These are phyloP conservation scores for Macadamia integrifolia DNA, from an alignment of 164 flowering plant species.

Conservation along the genomic window DNA sequence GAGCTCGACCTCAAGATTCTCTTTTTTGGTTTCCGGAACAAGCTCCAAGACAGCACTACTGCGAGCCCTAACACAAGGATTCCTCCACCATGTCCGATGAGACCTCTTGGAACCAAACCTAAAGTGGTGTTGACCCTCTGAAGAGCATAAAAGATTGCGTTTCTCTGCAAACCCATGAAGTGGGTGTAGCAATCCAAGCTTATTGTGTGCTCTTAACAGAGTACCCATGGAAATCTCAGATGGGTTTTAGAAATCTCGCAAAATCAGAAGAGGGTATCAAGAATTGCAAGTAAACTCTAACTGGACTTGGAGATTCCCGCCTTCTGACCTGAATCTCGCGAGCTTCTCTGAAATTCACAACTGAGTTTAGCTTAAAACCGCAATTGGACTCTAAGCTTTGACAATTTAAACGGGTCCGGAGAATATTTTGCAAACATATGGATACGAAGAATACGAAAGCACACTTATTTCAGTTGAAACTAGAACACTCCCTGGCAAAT, in stretches of 20 bases:
- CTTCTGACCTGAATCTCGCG: no score
- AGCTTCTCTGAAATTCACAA: no score
- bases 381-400: no score
- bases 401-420: no score
- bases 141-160: conserved; percentile 24
- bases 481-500: no score
- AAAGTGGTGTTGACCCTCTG: conserved; percentile 30
- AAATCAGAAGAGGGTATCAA: background rate
- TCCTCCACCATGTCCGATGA: conserved; percentile 24
- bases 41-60: conserved; percentile 71
- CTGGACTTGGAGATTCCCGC: no score
- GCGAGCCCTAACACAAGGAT: conserved; percentile 34
- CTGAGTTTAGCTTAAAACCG: no score
- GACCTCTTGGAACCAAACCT: conserved; percentile 27
- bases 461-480: no score
- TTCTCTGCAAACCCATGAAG: conserved; percentile 50
- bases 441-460: no score
- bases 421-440: no score
- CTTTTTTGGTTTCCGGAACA: conserved; percentile 80
- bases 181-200: conserved; percentile 52
- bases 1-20: conserved; percentile 78
- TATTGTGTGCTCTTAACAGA: conserved; percentile 58
- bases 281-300: no score
- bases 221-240: conserved; percentile 51
- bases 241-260: conserved; percentile 2